phyloP scores from a whole-genome alignment of 1,284 basidiomycete genomes.

The Microstroma glucosiphilum region DNA sequence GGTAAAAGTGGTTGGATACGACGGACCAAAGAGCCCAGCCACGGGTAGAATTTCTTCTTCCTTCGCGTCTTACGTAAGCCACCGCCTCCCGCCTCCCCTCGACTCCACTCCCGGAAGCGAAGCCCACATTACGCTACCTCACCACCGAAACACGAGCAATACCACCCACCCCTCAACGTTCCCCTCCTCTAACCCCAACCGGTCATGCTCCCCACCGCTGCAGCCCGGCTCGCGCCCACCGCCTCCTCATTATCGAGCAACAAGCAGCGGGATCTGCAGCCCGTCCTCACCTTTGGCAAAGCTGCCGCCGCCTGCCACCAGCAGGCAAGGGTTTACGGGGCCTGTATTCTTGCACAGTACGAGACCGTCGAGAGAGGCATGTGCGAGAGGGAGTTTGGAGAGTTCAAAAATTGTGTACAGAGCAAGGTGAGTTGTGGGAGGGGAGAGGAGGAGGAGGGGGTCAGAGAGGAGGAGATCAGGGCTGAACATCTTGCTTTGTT shows the following conservation, averaged over 20 bases:
- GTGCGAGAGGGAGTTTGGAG: conserved; percentile 69
- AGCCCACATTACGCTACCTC: conserved; percentile 13
- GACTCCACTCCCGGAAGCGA: no score
- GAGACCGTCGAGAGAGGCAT: conserved; percentile 69
- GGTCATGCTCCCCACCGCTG: background rate
- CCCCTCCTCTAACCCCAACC: background rate
- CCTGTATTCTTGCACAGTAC: conserved; percentile 69
- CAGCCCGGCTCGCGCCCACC: background rate
- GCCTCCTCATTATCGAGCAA: background rate
- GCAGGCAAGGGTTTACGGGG: conserved; percentile 68
- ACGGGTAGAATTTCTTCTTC: no score
- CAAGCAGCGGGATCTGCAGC: conserved; percentile 21
- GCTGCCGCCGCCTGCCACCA: conserved; percentile 24
- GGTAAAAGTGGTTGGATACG: no score
- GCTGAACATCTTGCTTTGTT: no score
- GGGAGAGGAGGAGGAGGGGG: no score
- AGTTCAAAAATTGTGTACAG: conserved; percentile 68
- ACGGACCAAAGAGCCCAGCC: no score
- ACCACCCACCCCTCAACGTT: background rate
- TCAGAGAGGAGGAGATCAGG: no score
- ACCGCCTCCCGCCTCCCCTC: no score
- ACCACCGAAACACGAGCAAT: no score
- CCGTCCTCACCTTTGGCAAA: conserved; percentile 30
- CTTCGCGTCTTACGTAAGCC: no score
- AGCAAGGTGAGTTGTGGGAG: conserved; percentile 57